phyloP scores from a whole-genome alignment of 805 yeast genomes.

The Candida manassasensis region DNA sequence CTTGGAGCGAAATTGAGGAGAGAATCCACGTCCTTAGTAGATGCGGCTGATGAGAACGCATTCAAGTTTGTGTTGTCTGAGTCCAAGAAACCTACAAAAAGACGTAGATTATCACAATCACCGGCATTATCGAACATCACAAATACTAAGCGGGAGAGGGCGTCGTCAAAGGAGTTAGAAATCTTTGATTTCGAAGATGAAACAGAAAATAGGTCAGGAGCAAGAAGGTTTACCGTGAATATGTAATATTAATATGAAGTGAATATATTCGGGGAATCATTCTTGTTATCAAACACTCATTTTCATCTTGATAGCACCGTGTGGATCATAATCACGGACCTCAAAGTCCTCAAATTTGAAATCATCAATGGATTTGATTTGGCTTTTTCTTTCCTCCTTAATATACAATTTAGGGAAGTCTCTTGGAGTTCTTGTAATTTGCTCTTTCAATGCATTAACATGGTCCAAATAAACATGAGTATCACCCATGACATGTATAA shows the following conservation, averaged over 20 bases:
- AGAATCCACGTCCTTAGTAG: conserved; percentile 52
- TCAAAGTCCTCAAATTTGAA: conserved; percentile 87
- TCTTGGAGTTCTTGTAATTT: conserved; percentile 69
- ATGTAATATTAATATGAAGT: no score
- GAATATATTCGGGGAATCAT: no score
- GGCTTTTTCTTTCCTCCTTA: conserved; percentile 44
- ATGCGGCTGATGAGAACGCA: conserved; percentile 47
- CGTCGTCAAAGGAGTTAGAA: background rate
- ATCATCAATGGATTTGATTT: conserved; percentile 71
- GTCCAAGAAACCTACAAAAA: conserved; percentile 2
- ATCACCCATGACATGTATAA: conserved; percentile 94
- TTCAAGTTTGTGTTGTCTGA: conserved; percentile 8
- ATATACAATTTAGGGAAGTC: conserved; percentile 76
- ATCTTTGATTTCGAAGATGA: conserved; percentile 6
- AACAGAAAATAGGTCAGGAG: conserved; percentile 3
- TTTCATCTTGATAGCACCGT: conserved; percentile 83
- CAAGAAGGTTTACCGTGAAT: conserved; percentile 6
- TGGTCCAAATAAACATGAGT: conserved; percentile 94
- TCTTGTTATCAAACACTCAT: conserved; percentile 76
- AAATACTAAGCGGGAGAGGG: background rate
- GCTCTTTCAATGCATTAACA: conserved; percentile 83
- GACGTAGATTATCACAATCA: conserved; percentile 5
- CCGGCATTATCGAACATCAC: conserved; percentile 4
- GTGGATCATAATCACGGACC: conserved; percentile 74
- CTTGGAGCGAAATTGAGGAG: conserved; percentile 66